Percentiles rank a stretch among this genome's conserved stretches.
Conservation (phyloP, 2,329 filamentous ascomycete species). For the Dryadomyces quercus-mongolicae region DNA sequence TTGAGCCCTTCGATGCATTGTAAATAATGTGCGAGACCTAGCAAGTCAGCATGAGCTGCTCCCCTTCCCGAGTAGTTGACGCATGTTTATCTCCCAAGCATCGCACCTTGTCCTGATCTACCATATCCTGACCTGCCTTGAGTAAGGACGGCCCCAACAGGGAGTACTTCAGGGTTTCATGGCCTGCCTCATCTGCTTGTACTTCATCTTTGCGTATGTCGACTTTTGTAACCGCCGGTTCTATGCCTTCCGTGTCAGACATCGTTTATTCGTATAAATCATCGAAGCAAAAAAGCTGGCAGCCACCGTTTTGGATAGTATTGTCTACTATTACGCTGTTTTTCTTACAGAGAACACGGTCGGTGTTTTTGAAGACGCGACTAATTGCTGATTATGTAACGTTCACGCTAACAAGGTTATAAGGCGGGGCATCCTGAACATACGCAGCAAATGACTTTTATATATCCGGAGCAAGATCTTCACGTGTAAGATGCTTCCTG, state of each 20-base stretch:
- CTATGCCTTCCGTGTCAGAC: not conserved
- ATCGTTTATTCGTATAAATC: not conserved
- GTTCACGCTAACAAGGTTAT: no score
- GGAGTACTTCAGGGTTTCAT: constrained; percentile 70
- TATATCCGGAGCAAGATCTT: no score
- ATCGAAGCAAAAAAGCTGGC: not conserved
- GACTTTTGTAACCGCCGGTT: not conserved
- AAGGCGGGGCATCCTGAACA: no score
- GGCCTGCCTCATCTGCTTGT: constrained; percentile 9
- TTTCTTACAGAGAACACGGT: not conserved
- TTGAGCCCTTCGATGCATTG: constrained; percentile 89
- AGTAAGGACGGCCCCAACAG: constrained; percentile 83
- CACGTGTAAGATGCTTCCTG: no score
- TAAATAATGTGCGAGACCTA: constrained; percentile 93
- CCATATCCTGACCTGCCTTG: constrained; percentile 83
- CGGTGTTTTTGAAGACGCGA: not conserved
- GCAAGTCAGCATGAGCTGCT: not conserved
- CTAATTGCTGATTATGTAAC: not conserved
- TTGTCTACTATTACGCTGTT: not conserved
- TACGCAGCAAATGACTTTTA: no score
- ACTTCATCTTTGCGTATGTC: not conserved
- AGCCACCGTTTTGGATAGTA: no score
- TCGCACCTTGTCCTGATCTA: constrained; percentile 74
- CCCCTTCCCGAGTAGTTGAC: no score
- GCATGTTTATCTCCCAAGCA: not conserved